Evolutionary conservation across 495 filamentous ascomycete genomes (phyloP).

Genomic region (Podospora tetraspora): DNA sequence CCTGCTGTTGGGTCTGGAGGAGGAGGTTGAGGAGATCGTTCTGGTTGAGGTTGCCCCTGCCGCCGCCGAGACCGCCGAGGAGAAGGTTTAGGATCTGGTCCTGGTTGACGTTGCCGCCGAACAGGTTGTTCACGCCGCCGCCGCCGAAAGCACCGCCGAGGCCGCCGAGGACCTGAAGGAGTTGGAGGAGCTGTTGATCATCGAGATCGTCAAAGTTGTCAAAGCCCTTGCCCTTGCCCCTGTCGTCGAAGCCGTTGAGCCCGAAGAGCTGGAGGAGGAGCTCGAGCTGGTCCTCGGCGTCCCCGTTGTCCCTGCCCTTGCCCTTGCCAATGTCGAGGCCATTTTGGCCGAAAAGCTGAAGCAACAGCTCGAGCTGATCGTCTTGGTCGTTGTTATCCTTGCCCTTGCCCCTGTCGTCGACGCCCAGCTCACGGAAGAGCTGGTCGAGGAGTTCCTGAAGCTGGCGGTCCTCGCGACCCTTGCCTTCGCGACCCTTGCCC

Average conservation of each 20-base stretch:
- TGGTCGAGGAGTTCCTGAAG: slow-evolving; percentile 1
- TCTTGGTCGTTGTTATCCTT: neutral
- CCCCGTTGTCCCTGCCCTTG: neutral
- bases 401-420: slow-evolving; percentile 5
- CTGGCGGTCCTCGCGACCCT: neutral
- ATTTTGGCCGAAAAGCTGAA: neutral
- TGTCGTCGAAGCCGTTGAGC: neutral
- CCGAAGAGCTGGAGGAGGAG: neutral
- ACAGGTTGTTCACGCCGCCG: neutral
- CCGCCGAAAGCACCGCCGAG: neutral
- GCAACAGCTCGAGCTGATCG: neutral
- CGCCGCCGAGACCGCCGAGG: neutral
- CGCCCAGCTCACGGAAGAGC: neutral
- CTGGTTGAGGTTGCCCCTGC: neutral
- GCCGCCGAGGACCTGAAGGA: neutral
- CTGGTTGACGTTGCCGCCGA: neutral
- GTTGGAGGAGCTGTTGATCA: neutral
- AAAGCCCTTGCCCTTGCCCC: slow-evolving; percentile 2
- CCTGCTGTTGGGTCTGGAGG: neutral
- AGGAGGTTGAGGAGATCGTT: neutral
- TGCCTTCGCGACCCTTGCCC: neutral
- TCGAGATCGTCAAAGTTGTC: neutral
- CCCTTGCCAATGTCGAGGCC: neutral
- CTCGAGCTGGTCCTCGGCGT: neutral
- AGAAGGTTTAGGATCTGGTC: neutral